These are phyloP conservation scores for Suhomyces sp. DNA, from an alignment of 805 yeast species.

Conservation along the genomic window DNA sequence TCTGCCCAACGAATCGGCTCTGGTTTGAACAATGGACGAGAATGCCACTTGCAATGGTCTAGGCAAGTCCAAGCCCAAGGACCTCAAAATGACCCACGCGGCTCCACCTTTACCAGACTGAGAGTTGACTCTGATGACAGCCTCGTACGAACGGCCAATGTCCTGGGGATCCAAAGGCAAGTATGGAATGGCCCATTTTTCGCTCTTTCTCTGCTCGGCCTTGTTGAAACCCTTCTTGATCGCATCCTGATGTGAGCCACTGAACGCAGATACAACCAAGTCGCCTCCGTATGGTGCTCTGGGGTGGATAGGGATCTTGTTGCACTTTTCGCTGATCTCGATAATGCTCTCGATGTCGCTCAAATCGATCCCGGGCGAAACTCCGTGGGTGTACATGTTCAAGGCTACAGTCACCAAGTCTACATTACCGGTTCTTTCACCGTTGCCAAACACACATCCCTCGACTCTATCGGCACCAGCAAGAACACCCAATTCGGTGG, in stretches of 20 bases:
- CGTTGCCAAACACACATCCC: constrained; percentile 80
- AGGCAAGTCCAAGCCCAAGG: constrained; percentile 72
- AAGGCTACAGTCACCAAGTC: constrained; percentile 73
- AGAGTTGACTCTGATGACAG: constrained; percentile 78
- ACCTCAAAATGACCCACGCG: constrained; percentile 73
- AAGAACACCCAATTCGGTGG: constrained; percentile 68
- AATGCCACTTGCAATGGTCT: constrained; percentile 67
- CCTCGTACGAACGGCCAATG: constrained; percentile 77
- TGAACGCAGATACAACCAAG: constrained; percentile 73
- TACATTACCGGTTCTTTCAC: constrained; percentile 84
- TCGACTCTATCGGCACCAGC: constrained; percentile 89
- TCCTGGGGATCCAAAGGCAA: constrained; percentile 79
- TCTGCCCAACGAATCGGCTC: constrained; percentile 64
- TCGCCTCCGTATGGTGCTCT: constrained; percentile 83
- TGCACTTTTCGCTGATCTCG: constrained; percentile 70
- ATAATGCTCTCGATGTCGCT: constrained; percentile 65
- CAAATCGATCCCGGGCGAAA: constrained; percentile 67
- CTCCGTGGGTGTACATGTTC: constrained; percentile 77
- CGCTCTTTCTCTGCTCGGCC: constrained; percentile 46
- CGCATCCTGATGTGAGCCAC: constrained; percentile 72
- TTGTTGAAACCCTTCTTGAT: constrained; percentile 62
- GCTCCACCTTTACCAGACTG: constrained; percentile 91
- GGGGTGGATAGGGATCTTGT: constrained; percentile 69
- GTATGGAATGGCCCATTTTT: constrained; percentile 67
- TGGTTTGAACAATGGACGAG: constrained; percentile 59